Evolutionary conservation across 2,329 filamentous ascomycete genomes (phyloP).

Genomic region (Botryosphaeria dothidea): DNA sequence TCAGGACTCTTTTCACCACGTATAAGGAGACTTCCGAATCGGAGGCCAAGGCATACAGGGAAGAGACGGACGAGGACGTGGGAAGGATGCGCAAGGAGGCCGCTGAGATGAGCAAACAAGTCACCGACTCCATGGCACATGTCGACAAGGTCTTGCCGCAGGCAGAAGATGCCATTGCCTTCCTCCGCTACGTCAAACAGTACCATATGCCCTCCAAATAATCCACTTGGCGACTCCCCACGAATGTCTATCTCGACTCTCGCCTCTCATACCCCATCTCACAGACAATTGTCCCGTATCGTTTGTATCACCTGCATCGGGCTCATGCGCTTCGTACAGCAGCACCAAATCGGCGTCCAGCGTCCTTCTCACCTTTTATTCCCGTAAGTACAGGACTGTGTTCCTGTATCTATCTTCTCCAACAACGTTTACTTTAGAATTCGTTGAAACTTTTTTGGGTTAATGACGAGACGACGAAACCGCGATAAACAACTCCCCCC

Average conservation of each 20-base stretch:
- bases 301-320: background rate
- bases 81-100: background rate
- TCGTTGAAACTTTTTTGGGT: constrained; percentile 7
- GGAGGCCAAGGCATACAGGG: constrained; percentile 3
- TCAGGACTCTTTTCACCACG: background rate
- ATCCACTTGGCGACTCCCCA: background rate
- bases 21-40: constrained; percentile 7
- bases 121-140: background rate
- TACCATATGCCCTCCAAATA: constrained; percentile 10
- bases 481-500: background rate
- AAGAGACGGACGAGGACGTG: constrained; percentile 9
- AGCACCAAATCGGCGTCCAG: background rate
- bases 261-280: background rate
- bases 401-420: background rate
- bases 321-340: background rate
- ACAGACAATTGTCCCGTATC: background rate
- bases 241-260: background rate
- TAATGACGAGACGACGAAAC: constrained; percentile 14
- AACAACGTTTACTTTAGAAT: background rate
- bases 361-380: background rate
- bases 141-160: constrained; percentile 10
- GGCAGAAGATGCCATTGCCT: constrained; percentile 16
- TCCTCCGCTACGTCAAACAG: constrained; percentile 18
- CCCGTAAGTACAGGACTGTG: background rate
- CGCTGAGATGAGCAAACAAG: background rate